These are phyloP conservation scores for Ichthyophthirius multifiliis DNA, from an alignment of 169 alveolate species.

Conservation along the genomic window DNA sequence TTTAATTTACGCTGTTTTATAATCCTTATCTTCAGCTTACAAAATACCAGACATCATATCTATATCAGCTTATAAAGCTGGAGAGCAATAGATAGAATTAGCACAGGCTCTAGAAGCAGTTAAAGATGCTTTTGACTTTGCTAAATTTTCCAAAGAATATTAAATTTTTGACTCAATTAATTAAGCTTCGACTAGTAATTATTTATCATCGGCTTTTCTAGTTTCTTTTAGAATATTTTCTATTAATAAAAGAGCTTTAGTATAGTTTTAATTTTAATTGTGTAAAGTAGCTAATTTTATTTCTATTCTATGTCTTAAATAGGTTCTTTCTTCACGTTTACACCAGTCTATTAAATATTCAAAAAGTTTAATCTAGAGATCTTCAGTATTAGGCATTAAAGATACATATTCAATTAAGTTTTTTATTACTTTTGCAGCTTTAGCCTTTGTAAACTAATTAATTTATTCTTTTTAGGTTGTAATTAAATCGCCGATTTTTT, in stretches of 20 bases:
- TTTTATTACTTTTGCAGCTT: constrained; percentile 51
- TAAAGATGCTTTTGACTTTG: constrained; percentile 93
- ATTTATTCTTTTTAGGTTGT: not conserved
- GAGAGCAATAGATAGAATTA: constrained; percentile 93
- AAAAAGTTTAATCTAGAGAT: constrained; percentile 84
- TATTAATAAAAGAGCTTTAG: constrained; percentile 87
- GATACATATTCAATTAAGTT: constrained; percentile 49
- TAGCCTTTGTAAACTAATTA: constrained; percentile 19
- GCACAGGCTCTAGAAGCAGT: constrained; percentile 94
- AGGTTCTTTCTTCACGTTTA: constrained; percentile 90
- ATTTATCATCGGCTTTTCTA: constrained; percentile 94
- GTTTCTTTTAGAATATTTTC: constrained; percentile 86
- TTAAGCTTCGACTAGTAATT: constrained; percentile 90
- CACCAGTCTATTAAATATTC: constrained; percentile 93
- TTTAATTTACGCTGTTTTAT: constrained; percentile 77
- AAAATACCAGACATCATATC: constrained; percentile 91
- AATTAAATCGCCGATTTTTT: not conserved
- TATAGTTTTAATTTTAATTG: constrained; percentile 74
- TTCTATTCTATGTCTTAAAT: constrained; percentile 91
- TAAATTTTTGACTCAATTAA: constrained; percentile 90
- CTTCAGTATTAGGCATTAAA: constrained; percentile 57
- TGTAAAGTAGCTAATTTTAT: constrained; percentile 90
- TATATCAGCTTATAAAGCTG: constrained; percentile 93
- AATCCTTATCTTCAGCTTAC: constrained; percentile 86
- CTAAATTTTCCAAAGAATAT: constrained; percentile 89